Evolutionary conservation across 2,329 filamentous ascomycete species (phyloP).

Genomic region (Ophiostoma ips): DNA sequence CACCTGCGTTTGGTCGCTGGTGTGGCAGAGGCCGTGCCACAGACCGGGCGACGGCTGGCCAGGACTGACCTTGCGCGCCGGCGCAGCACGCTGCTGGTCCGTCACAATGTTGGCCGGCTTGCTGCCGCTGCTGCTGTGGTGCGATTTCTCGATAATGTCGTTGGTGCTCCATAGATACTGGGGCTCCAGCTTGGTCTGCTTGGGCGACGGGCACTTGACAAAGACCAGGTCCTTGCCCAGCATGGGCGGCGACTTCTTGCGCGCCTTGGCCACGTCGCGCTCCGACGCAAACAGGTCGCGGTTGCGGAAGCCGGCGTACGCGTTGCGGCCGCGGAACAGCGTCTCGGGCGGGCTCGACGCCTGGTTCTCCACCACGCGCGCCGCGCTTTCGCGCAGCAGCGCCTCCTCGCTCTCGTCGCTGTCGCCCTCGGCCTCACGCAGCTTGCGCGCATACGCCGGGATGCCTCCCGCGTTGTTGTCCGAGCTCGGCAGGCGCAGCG

Average conservation of each 20-base stretch:
- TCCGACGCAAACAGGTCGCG: slow-evolving; percentile 34
- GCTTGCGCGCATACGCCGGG: slow-evolving; percentile 9
- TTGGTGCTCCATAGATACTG: slow-evolving; percentile 47
- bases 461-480: not conserved
- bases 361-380: not conserved
- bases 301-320: slow-evolving; percentile 29
- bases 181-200: slow-evolving; percentile 71
- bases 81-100: slow-evolving; percentile 18
- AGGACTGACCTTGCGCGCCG: not conserved
- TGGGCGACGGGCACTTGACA: slow-evolving; percentile 68
- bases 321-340: slow-evolving; percentile 27
- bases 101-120: not conserved
- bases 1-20: slow-evolving; percentile 21
- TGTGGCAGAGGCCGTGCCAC: slow-evolving; percentile 62
- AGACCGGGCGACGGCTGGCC: slow-evolving; percentile 33
- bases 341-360: slow-evolving; percentile 23
- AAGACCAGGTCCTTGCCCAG: slow-evolving; percentile 70
- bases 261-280: slow-evolving; percentile 34
- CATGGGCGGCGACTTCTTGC: slow-evolving; percentile 60
- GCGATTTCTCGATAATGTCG: slow-evolving; percentile 30
- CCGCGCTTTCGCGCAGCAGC: slow-evolving; percentile 4
- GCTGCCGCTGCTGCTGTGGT: slow-evolving; percentile 22
- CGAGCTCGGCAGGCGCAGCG: slow-evolving; percentile 6
- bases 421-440: slow-evolving; percentile 12
- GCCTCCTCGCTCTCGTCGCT: slow-evolving; percentile 14